Conservation (phyloP, 345 rosid genomes). For the Murraya paniculata region DNA sequence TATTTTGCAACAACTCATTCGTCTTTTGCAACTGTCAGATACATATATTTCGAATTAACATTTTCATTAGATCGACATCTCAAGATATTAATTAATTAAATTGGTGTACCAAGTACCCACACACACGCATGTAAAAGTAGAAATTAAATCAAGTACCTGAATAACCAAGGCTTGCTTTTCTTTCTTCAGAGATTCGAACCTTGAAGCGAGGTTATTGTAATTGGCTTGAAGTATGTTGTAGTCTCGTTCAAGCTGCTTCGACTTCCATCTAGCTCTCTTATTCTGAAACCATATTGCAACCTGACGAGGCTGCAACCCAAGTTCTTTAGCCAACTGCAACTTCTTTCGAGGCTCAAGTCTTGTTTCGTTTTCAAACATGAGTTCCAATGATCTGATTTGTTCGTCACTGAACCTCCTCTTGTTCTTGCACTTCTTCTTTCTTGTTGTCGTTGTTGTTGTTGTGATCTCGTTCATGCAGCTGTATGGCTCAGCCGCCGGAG, state of each 20-base stretch:
- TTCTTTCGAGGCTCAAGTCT: slow-evolving; percentile 77
- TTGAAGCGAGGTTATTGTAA: slow-evolving; percentile 52
- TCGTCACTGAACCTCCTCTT: slow-evolving; percentile 81
- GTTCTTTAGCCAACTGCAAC: slow-evolving; percentile 65
- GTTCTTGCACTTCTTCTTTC: slow-evolving; percentile 45
- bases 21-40: slow-evolving; percentile 55
- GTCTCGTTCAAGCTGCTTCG: slow-evolving; percentile 77
- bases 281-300: slow-evolving; percentile 95
- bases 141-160: slow-evolving; percentile 42
- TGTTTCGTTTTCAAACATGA: slow-evolving; percentile 66
- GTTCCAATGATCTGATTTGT: slow-evolving; percentile 70
- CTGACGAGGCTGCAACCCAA: slow-evolving; percentile 82
- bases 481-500: slow-evolving; percentile 32
- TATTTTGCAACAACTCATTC: slow-evolving; percentile 33
- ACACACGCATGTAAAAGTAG: no score
- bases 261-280: slow-evolving; percentile 82
- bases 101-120: no score
- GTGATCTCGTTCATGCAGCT: slow-evolving; percentile 12
- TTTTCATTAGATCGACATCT: no score
- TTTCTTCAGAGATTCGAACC: slow-evolving; percentile 57
- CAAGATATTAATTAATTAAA: no score
- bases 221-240: slow-evolving; percentile 47
- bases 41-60: no score
- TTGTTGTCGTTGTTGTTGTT: slow-evolving; percentile 5
- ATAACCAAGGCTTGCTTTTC: slow-evolving; percentile 55